Evolutionary conservation across 495 filamentous ascomycete genomes (phyloP).

Genomic region (Lophiostoma macrostomum): DNA sequence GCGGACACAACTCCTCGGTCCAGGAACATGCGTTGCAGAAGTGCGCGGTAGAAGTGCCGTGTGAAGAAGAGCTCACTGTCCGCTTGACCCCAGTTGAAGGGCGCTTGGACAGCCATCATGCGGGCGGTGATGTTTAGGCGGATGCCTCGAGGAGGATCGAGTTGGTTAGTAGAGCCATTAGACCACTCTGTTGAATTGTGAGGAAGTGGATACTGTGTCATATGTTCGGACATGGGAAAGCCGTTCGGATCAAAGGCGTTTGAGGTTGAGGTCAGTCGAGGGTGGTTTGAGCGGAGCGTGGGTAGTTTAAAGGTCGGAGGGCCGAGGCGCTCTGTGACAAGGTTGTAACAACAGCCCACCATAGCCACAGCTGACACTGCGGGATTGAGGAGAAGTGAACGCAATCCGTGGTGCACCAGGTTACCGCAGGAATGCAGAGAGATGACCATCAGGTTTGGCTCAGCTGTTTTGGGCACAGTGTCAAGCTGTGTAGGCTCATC

Average conservation of each 20-base stretch:
- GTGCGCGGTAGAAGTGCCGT: slow-evolving; percentile 86
- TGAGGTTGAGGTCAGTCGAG: slow-evolving; percentile 56
- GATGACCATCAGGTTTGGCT: slow-evolving; percentile 66
- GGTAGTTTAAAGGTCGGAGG: slow-evolving; percentile 81
- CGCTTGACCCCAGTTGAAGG: slow-evolving; percentile 77
- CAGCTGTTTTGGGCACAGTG: slow-evolving; percentile 30
- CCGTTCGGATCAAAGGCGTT: slow-evolving; percentile 76
- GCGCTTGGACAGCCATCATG: slow-evolving; percentile 96
- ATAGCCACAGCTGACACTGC: slow-evolving; percentile 84
- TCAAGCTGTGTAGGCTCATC: slow-evolving; percentile 30
- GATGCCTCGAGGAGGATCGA: slow-evolving; percentile 50
- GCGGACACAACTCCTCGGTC: slow-evolving; percentile 70
- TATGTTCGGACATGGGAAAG: slow-evolving; percentile 80
- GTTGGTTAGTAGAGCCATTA: slow-evolving; percentile 33
- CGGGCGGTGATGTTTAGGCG: slow-evolving; percentile 91
- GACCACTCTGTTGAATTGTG: not conserved
- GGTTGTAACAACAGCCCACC: slow-evolving; percentile 97
- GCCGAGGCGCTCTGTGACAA: slow-evolving; percentile 83
- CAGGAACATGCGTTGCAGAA: slow-evolving; percentile 85
- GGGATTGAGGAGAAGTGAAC: slow-evolving; percentile 78
- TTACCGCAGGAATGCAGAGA: slow-evolving; percentile 98
- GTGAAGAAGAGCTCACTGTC: slow-evolving; percentile 89
- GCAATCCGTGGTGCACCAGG: slow-evolving; percentile 89
- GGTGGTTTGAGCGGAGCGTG: slow-evolving; percentile 58
- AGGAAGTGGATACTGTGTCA: slow-evolving; percentile 53